Evolutionary conservation across 2,329 filamentous ascomycete genomes (phyloP).

Genomic region (Penicillium italicum): DNA sequence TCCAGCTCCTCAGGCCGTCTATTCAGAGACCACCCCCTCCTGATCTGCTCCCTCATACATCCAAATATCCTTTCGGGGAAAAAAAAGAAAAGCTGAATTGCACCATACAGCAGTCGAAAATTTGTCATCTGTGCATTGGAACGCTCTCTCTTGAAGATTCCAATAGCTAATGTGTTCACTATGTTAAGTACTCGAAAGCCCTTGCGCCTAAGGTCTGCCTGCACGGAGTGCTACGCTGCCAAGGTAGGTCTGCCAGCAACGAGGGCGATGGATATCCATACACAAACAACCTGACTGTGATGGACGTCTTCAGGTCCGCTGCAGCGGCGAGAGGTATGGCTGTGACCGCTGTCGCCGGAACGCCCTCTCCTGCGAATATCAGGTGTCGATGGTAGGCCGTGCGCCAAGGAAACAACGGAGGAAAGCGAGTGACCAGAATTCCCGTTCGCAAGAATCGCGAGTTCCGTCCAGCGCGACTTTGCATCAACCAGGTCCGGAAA

Average conservation of each 20-base stretch:
- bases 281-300: not conserved
- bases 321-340: not conserved
- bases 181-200: not conserved
- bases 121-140: not conserved
- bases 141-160: not conserved
- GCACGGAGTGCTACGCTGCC: not conserved
- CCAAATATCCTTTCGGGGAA: no score
- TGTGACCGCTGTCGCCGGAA: not conserved
- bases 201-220: not conserved
- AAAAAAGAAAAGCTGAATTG: no score
- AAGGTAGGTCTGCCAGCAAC: not conserved
- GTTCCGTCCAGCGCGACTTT: not conserved
- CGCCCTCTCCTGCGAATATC: not conserved
- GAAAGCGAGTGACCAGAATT: not conserved
- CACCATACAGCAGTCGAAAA: no score
- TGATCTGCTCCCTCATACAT: no score
- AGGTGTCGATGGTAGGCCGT: not conserved
- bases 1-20: no score
- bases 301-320: not conserved
- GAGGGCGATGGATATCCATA: not conserved
- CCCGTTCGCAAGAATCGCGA: not conserved
- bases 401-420: not conserved
- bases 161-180: not conserved
- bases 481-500: not conserved
- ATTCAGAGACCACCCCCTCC: no score